Percentiles rank a stretch among this genome's conserved stretches.
Evolutionary conservation across 805 yeast species (phyloP).

Genomic region (Cyberlindnera xylosilytica): DNA sequence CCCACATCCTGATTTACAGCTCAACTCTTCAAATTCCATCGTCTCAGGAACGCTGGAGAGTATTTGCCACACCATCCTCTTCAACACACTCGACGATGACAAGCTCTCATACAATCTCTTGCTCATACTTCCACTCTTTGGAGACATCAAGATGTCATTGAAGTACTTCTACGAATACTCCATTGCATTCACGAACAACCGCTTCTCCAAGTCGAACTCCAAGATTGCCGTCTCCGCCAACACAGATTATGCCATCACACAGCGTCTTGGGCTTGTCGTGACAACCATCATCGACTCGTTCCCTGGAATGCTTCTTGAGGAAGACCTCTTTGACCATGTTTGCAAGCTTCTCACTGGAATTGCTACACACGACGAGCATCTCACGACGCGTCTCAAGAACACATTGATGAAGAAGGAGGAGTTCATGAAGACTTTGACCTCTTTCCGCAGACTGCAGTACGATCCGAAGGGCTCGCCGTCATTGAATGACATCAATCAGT

Average conservation of each 20-base stretch:
- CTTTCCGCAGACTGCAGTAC: slow-evolving; percentile 22
- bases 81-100: slow-evolving; percentile 42
- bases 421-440: slow-evolving; percentile 35
- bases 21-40: slow-evolving; percentile 47
- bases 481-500: slow-evolving; percentile 37
- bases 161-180: slow-evolving; percentile 43
- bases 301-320: slow-evolving; percentile 67
- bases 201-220: slow-evolving; percentile 15
- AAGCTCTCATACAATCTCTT: slow-evolving; percentile 41
- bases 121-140: slow-evolving; percentile 52
- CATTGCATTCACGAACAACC: slow-evolving; percentile 7
- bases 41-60: slow-evolving; percentile 64
- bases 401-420: slow-evolving; percentile 51
- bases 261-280: slow-evolving; percentile 51
- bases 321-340: slow-evolving; percentile 54
- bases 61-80: slow-evolving; percentile 70
- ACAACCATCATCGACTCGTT: slow-evolving; percentile 56
- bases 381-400: slow-evolving; percentile 51
- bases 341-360: slow-evolving; percentile 49
- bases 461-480: slow-evolving; percentile 25
- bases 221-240: slow-evolving; percentile 28
- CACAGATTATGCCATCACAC: slow-evolving; percentile 40
- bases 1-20: slow-evolving; percentile 60
- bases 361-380: slow-evolving; percentile 44
- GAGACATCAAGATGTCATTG: slow-evolving; percentile 42